Conservation (phyloP, 306 rosid genomes). For the Cucurbita moschata region DNA sequence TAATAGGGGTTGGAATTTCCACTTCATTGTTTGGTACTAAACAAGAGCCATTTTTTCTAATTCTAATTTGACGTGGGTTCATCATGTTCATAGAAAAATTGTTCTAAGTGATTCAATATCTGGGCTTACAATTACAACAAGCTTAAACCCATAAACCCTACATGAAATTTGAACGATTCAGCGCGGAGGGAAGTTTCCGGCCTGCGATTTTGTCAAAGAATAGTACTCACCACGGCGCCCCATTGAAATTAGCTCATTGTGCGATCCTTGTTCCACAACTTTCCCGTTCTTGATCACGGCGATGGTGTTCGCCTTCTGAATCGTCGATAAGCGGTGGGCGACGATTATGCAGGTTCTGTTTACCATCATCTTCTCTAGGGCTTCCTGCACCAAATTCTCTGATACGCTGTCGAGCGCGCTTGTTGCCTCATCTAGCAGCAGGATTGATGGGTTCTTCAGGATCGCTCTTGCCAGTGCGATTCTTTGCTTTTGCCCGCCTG, state of each 20-base stretch:
- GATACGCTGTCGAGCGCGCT: slow-evolving; percentile 89
- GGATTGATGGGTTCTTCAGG: slow-evolving; percentile 65
- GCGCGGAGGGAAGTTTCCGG: not conserved
- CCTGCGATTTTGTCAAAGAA: slow-evolving; percentile 46
- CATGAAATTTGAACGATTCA: not conserved
- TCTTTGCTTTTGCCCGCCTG: slow-evolving; percentile 91
- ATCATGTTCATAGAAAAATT: not conserved
- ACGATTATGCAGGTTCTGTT: slow-evolving; percentile 64
- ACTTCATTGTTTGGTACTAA: too few species aligned
- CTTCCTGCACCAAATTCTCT: slow-evolving; percentile 55
- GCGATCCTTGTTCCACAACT: slow-evolving; percentile 71
- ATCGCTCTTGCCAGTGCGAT: slow-evolving; percentile 75
- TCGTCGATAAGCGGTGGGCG: slow-evolving; percentile 65
- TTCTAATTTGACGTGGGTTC: not conserved
- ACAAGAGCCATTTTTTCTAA: too few species aligned
- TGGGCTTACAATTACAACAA: not conserved
- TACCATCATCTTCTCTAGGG: slow-evolving; percentile 68
- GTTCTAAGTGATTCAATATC: not conserved
- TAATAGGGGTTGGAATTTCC: too few species aligned
- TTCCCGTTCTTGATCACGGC: slow-evolving; percentile 60
- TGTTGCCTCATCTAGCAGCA: slow-evolving; percentile 78
- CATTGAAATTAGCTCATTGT: slow-evolving; percentile 48
- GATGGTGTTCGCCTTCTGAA: slow-evolving; percentile 55
- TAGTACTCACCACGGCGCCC: slow-evolving; percentile 41
- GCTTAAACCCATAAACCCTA: not conserved